Percentiles rank a stretch among this genome's conserved stretches.
These are phyloP conservation scores for Samsoniella hepiali DNA, from an alignment of 2,329 filamentous ascomycete genomes.

Conservation along the genomic window DNA sequence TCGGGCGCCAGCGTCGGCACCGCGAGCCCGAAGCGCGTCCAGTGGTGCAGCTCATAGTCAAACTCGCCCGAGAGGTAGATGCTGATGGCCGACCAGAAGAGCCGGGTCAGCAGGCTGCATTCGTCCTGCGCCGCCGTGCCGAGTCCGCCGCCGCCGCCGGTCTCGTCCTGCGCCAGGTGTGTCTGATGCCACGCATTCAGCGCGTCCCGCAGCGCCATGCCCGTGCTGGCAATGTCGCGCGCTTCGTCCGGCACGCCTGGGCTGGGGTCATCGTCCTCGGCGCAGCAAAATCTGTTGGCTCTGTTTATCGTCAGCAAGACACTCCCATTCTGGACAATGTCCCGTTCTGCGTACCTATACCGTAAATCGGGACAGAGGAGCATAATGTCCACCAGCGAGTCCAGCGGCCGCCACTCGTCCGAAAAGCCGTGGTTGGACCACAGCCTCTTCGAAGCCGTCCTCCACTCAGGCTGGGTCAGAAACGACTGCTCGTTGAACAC, in stretches of 20 bases:
- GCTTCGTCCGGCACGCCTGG: background rate
- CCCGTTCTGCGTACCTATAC: conserved; percentile 26
- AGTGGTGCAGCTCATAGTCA: conserved; percentile 34
- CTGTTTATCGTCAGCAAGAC: background rate
- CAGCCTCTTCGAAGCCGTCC: conserved; percentile 2
- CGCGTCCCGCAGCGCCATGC: conserved; percentile 6
- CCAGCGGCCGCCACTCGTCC: conserved; percentile 21
- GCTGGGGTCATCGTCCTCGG: background rate
- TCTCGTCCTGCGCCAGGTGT: conserved; percentile 6
- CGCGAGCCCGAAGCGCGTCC: conserved; percentile 25
- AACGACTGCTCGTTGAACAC: conserved; percentile 31
- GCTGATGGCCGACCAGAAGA: conserved; percentile 33
- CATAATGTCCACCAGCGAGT: conserved; percentile 32
- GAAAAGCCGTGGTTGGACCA: background rate
- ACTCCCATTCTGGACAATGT: background rate
- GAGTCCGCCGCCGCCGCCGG: background rate
- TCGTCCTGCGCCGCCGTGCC: background rate
- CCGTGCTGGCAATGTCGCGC: conserved; percentile 10
- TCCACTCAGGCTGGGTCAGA: conserved; percentile 28
- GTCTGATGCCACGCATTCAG: conserved; percentile 20
- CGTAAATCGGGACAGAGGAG: conserved; percentile 31
- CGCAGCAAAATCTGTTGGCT: background rate
- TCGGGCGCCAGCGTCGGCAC: conserved; percentile 25
- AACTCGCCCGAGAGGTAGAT: conserved; percentile 38
- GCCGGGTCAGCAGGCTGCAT: conserved; percentile 24